Evolutionary conservation across 225 moss, liverwort and hornwort genomes (phyloP).

Genomic region (Pseudoscleropodium purum): DNA sequence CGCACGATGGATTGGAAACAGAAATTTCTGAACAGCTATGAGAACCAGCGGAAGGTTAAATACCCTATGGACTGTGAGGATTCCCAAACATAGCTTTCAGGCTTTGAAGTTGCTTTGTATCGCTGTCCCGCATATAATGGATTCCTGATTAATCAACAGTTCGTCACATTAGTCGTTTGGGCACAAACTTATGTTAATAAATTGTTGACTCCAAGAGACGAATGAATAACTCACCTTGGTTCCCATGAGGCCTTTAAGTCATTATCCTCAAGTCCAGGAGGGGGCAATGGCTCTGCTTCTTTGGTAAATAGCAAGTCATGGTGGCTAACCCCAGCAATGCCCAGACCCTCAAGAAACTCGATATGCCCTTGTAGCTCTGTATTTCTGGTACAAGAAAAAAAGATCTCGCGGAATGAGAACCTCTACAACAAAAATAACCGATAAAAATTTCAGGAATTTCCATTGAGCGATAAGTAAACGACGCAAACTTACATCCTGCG

Average conservation of each 20-base stretch:
- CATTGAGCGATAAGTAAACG: neutral
- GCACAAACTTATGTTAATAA: neutral
- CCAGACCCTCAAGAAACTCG: conserved; percentile 54
- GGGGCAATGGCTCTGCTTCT: conserved; percentile 83
- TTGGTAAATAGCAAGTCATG: conserved; percentile 94
- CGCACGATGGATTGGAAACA: neutral
- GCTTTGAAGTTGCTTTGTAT: conserved; percentile 27
- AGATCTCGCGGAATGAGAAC: neutral
- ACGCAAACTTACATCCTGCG: conserved; percentile 51
- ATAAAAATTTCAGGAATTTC: neutral
- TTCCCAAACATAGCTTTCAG: conserved; percentile 30
- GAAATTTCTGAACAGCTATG: neutral
- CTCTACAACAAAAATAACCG: neutral
- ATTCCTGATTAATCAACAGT: conserved; percentile 33
- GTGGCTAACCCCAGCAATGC: conserved; percentile 89
- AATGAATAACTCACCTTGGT: conserved; percentile 35
- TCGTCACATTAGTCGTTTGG: neutral
- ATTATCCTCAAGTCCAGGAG: conserved; percentile 42
- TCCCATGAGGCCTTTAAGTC: conserved; percentile 73
- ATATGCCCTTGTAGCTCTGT: conserved; percentile 54
- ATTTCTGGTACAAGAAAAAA: neutral
- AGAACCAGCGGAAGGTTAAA: neutral
- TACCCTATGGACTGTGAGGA: conserved; percentile 21
- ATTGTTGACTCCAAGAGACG: neutral
- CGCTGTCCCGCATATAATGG: conserved; percentile 22